Percentiles rank a stretch among this genome's conserved stretches.
Evolutionary conservation across 345 rosid genomes (phyloP).

Genomic region (Gossypium bickii): DNA sequence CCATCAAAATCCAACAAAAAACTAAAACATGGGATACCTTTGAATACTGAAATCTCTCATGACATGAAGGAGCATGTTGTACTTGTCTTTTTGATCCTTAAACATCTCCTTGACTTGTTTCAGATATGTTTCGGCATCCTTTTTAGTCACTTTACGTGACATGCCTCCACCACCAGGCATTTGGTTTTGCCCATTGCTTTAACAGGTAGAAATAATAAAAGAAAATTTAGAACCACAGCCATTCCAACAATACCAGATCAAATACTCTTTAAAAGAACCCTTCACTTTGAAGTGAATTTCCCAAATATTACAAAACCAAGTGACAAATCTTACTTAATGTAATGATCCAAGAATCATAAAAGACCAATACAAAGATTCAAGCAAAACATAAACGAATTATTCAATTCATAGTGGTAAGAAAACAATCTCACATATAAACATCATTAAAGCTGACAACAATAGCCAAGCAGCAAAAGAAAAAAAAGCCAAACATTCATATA

Average conservation of each 20-base stretch:
- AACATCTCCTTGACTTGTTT: slow-evolving; percentile 93
- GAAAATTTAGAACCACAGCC: not conserved
- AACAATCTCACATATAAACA: not conserved
- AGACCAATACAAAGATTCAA: not conserved
- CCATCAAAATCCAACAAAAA: too few species aligned
- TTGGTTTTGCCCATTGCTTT: slow-evolving; percentile 55
- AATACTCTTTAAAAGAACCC: not conserved
- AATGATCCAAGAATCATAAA: not conserved
- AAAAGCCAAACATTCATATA: not conserved
- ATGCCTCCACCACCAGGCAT: slow-evolving; percentile 23
- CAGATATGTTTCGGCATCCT: slow-evolving; percentile 74
- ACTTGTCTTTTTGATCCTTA: slow-evolving; percentile 85
- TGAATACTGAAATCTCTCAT: slow-evolving; percentile 35
- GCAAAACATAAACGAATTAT: not conserved
- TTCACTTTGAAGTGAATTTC: not conserved
- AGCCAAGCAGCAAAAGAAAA: not conserved
- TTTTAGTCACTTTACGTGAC: slow-evolving; percentile 68
- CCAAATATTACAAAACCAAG: not conserved
- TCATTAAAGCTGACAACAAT: not conserved
- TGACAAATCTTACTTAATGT: not conserved
- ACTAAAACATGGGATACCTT: too few species aligned
- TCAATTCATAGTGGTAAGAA: not conserved
- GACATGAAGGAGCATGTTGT: slow-evolving; percentile 82
- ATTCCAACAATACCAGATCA: not conserved
- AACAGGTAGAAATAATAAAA: slow-evolving; percentile 7